Evolutionary conservation across 2,329 filamentous ascomycete genomes (phyloP), one percentile per base, ranked within the genome.

Genomic region (Amphichorda felina): DNA sequence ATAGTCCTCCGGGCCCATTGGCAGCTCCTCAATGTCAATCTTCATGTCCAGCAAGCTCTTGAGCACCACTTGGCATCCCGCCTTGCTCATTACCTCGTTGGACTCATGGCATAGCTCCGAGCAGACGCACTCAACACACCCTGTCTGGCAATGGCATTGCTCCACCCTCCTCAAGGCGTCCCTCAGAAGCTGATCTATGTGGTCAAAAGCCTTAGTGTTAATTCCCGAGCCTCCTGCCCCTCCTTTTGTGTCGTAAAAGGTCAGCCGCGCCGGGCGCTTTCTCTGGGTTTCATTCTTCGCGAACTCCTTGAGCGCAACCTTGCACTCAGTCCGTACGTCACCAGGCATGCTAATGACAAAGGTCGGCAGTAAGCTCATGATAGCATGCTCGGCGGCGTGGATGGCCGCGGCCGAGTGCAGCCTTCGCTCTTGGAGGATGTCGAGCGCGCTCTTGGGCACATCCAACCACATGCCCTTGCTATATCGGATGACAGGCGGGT

Each of bases 391-490:
- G 3, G 91, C 89, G 0, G 89, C 89, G 51, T 96, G 91, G 39
- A 98, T 95, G 0, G 84, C 85, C 0, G 81, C 91, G 0, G 86
- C 89, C 8, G 89, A 70, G 53, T 95, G 85, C 22, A 96, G 65
- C 1, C 77, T 67, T 7, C 79, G 68, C 1, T 70, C 70, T 28
- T 79, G 71, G 1, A 98, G 69, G 29, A 95, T 87, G 11, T 86
- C 75, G 5, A 96, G 71, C 0, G 87, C 87, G 1, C 56, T 57
- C 41, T 78, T 79, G 0, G 91, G 89, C 3, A 98, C 77, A 52
- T 96, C 89, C 11, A 96, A 72, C 91, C 91, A 98, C 76, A 95
- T 84, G 27, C 88, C 91, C 53, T 91, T 93, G 48, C 76, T 83
- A 50, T 79, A 72, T 4, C 87, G 75, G 34, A 91, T 75, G 35